These are phyloP conservation scores for Mycena albidolilacea DNA, from an alignment of 768 basidiomycete genomes.

Conservation along the genomic window DNA sequence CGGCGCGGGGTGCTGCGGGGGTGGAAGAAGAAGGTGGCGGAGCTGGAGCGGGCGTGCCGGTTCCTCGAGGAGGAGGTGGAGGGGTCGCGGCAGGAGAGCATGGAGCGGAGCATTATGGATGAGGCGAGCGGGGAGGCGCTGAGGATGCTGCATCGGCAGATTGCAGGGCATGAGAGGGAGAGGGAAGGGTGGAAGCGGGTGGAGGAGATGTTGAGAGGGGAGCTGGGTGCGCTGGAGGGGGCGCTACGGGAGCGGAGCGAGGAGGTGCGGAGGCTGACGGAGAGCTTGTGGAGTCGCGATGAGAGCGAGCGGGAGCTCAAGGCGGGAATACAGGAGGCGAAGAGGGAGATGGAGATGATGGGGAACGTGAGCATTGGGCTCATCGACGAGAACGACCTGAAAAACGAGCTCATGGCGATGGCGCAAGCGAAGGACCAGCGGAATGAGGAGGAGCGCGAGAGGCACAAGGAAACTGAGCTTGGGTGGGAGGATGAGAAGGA, in stretches of 20 bases:
- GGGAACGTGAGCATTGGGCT: constrained; percentile 60
- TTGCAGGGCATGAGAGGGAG: constrained; percentile 82
- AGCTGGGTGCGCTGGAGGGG: constrained; percentile 66
- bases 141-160: constrained; percentile 84
- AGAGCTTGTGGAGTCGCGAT: constrained; percentile 62
- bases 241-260: constrained; percentile 61
- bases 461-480: constrained; percentile 56
- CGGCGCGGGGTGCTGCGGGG: constrained; percentile 66
- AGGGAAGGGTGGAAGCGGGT: constrained; percentile 62
- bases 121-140: constrained; percentile 86
- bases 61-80: constrained; percentile 91
- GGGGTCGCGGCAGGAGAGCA: constrained; percentile 82
- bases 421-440: constrained; percentile 58
- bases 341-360: constrained; percentile 75
- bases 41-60: constrained; percentile 78
- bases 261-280: constrained; percentile 61
- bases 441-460: constrained; percentile 57
- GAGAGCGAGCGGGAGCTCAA: constrained; percentile 69
- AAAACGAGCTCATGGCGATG: constrained; percentile 59
- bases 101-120: constrained; percentile 88
- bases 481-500: constrained; percentile 68
- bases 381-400: constrained; percentile 61
- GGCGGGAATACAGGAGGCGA: constrained; percentile 66
- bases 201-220: constrained; percentile 58
- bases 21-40: constrained; percentile 86